These are phyloP conservation scores for Phaeosphaeriaceae sp. DNA, from an alignment of 2,329 filamentous ascomycete species.

Conservation along the genomic window DNA sequence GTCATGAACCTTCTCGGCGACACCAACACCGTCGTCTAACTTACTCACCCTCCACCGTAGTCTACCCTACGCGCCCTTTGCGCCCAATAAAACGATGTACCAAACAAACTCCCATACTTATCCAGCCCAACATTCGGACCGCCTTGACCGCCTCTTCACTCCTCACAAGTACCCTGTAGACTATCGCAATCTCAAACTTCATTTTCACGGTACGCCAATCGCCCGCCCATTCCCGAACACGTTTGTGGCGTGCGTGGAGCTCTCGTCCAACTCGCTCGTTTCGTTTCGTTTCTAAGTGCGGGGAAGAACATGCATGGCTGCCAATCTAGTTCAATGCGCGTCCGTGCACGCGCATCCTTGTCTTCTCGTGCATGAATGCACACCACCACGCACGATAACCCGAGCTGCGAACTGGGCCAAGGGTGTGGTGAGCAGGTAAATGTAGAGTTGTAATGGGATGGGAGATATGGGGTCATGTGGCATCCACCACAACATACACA, in stretches of 20 bases:
- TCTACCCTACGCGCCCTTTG: not conserved
- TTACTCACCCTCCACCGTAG: not conserved
- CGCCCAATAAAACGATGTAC: no score
- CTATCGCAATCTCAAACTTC: no score
- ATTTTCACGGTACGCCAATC: not conserved
- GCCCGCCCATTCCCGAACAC: conserved; percentile 1
- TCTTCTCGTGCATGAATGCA: conserved; percentile 1
- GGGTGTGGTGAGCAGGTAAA: not conserved
- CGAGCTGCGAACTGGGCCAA: not conserved
- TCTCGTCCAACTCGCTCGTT: not conserved
- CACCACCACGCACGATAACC: conserved; percentile 1
- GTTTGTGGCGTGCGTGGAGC: conserved; percentile 20
- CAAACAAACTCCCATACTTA: not conserved
- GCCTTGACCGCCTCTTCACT: conserved; percentile 6
- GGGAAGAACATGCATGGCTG: conserved; percentile 4
- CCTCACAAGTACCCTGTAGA: no score
- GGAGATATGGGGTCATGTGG: not conserved
- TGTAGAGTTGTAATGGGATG: not conserved
- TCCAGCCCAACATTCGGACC: not conserved
- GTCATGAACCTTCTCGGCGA: not conserved
- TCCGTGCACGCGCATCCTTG: not conserved
- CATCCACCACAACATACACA: not conserved
- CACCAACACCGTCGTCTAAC: no score
- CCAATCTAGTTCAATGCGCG: not conserved
- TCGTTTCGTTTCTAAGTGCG: conserved; percentile 2